phyloP scores from a whole-genome alignment of 306 rosid species.

The Quercus rubra region DNA sequence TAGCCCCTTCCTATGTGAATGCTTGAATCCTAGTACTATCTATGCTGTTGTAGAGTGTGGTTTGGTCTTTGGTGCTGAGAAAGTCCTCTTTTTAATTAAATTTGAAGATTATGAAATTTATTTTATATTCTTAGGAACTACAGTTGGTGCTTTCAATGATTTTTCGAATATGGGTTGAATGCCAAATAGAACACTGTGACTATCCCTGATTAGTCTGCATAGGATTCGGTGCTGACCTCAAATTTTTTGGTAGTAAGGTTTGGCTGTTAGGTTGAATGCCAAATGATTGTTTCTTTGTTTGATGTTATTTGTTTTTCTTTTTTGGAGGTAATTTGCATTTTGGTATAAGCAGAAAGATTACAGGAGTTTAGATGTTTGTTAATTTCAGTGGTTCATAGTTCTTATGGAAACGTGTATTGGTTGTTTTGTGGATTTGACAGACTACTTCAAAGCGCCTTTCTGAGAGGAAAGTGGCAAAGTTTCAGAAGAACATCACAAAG shows the following conservation, averaged over 20 bases:
- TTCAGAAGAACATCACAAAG: conserved; percentile 48
- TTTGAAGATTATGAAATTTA: too few relatives aligned
- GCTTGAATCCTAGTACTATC: background rate
- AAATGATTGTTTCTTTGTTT: background rate
- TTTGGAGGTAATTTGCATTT: background rate
- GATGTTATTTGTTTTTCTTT: background rate
- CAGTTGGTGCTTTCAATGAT: background rate
- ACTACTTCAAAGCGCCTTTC: conserved; percentile 70
- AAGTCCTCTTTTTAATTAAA: background rate
- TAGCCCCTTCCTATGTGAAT: background rate
- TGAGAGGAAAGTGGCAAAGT: conserved; percentile 72
- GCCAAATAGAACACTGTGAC: too few relatives aligned
- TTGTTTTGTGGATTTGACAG: conserved; percentile 29
- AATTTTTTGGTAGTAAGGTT: too few relatives aligned
- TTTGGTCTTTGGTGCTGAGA: background rate
- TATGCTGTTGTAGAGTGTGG: background rate
- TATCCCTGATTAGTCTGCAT: too few relatives aligned
- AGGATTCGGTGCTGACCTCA: too few relatives aligned
- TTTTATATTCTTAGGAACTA: too few relatives aligned
- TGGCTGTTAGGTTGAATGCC: background rate
- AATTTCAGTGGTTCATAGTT: background rate
- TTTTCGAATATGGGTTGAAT: background rate
- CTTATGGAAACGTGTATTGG: background rate
- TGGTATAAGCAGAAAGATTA: background rate
- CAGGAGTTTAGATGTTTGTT: background rate